Percentiles rank a stretch among this genome's conserved stretches.
Evolutionary conservation across 768 basidiomycete species (phyloP).

Genomic region (Pleurotus sapidus): DNA sequence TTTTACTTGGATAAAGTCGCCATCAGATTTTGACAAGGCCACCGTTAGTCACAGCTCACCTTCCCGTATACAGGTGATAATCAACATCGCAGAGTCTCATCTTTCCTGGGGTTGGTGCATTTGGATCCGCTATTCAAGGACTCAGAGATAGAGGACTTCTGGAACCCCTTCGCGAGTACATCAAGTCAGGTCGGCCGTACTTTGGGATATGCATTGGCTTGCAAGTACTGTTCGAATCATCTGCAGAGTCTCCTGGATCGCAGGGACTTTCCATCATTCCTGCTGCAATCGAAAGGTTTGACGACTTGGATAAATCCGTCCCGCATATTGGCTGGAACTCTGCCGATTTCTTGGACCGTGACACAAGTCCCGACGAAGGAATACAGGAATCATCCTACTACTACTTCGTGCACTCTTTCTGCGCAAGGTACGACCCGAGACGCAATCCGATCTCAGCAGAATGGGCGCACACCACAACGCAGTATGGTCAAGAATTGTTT

Average conservation of each 20-base stretch:
- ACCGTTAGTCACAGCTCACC: conserved; percentile 59
- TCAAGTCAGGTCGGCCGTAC: conserved; percentile 87
- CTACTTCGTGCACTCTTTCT: conserved; percentile 97
- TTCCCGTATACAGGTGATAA: conserved; percentile 8
- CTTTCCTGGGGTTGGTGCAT: conserved; percentile 96
- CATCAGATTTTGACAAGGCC: conserved; percentile 82
- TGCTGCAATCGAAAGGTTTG: conserved; percentile 74
- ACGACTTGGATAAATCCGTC: conserved; percentile 73
- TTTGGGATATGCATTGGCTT: conserved; percentile 99
- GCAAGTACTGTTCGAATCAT: conserved; percentile 91
- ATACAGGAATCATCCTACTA: conserved; percentile 60
- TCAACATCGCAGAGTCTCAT: conserved; percentile 69
- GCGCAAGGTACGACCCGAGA: conserved; percentile 69
- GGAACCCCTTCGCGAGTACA: conserved; percentile 78
- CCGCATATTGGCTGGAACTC: conserved; percentile 99
- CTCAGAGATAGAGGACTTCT: conserved; percentile 71
- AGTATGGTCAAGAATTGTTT: conserved; percentile 94
- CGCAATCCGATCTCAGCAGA: conserved; percentile 52
- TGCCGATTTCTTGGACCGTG: conserved; percentile 44
- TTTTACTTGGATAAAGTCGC: conserved; percentile 84
- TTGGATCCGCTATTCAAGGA: conserved; percentile 81
- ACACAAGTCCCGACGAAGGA: not conserved
- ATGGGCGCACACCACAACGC: conserved; percentile 85
- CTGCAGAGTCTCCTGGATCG: conserved; percentile 66
- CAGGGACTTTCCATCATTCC: conserved; percentile 86